These are phyloP conservation scores for Larix kaempferi DNA, from an alignment of 75 land plant species.

Conservation along the genomic window DNA sequence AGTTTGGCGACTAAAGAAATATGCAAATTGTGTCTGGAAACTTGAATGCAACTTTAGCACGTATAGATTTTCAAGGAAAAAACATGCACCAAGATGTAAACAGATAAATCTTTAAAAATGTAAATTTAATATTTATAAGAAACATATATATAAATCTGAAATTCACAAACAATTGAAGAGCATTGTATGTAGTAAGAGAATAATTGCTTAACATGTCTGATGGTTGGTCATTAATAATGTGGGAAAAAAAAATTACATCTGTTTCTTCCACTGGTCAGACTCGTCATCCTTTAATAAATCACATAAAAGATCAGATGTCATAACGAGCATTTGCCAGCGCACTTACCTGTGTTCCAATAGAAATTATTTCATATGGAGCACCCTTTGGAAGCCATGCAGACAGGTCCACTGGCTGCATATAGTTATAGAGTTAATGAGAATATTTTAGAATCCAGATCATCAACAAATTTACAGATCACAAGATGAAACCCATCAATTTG, in stretches of 20 bases:
- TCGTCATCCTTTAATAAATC: background rate
- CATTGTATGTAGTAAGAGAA: background rate
- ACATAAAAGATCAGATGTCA: too few relatives aligned
- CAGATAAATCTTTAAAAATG: too few relatives aligned
- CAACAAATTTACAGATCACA: background rate
- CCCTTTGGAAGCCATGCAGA: slow-evolving; percentile 43
- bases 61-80: background rate
- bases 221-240: background rate
- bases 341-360: slow-evolving; percentile 41
- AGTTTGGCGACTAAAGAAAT: background rate
- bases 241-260: background rate
- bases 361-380: slow-evolving; percentile 26
- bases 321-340: background rate
- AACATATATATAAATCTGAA: slow-evolving; percentile 2
- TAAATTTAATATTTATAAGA: background rate
- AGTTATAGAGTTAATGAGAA: background rate
- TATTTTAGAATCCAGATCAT: background rate
- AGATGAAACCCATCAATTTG: background rate
- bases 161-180: background rate
- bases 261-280: background rate
- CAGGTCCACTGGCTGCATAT: slow-evolving; percentile 23
- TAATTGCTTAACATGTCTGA: background rate
- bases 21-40: background rate
- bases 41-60: background rate
- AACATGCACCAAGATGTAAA: background rate